Evolutionary conservation across 345 rosid genomes (phyloP).

Genomic region (Camelina neglecta): DNA sequence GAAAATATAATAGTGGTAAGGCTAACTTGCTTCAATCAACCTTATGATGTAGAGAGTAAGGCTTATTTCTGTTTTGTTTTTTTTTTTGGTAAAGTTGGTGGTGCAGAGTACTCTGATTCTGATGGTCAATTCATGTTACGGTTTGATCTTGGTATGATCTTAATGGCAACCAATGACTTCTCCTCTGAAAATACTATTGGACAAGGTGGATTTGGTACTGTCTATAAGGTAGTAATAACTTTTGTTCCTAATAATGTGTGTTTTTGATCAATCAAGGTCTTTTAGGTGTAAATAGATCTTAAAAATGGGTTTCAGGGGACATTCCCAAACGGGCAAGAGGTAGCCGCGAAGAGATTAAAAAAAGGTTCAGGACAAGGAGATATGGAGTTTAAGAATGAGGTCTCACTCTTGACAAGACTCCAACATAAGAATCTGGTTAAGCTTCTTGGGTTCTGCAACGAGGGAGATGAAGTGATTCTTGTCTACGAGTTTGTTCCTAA

Average conservation of each 20-base stretch:
- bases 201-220: conserved; percentile 46
- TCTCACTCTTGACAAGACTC: conserved; percentile 53
- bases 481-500: conserved; percentile 57
- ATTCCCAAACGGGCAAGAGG: conserved; percentile 43
- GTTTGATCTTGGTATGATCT: conserved; percentile 2
- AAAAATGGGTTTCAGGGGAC: conserved; percentile 45
- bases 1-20: not conserved
- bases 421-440: conserved; percentile 59
- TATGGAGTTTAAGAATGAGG: conserved; percentile 57
- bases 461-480: conserved; percentile 51
- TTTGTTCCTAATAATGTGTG: not conserved
- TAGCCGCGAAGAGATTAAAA: conserved; percentile 55
- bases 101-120: not conserved
- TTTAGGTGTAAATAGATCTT: not conserved
- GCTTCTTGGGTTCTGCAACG: conserved; percentile 54
- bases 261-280: not conserved
- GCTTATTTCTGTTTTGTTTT: not conserved
- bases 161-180: conserved; percentile 17
- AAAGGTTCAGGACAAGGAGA: conserved; percentile 51
- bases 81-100: not conserved
- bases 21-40: not conserved
- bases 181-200: conserved; percentile 41
- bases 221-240: conserved; percentile 40
- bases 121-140: conserved; percentile 24
- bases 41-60: not conserved